A percentile compares a stretch with the other conserved stretches of the same genome.
These are phyloP conservation scores for Cercospora berteroae DNA, from an alignment of 2,329 filamentous ascomycete species.

Conservation along the genomic window DNA sequence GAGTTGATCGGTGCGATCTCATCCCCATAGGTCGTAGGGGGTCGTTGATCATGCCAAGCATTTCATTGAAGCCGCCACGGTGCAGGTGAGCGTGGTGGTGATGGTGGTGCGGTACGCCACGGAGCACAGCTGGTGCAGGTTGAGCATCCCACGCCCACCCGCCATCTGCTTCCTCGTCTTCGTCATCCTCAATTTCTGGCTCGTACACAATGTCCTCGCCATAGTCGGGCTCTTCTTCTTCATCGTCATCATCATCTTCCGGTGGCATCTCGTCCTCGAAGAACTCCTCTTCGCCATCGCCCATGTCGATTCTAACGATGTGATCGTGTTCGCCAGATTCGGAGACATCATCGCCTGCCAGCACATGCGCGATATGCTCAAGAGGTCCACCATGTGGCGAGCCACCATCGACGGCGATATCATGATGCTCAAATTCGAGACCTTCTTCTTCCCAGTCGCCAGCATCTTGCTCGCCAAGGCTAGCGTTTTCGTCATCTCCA, in stretches of 20 bases:
- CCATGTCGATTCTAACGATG: slow-evolving; percentile 41
- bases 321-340: slow-evolving; percentile 39
- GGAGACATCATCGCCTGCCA: slow-evolving; percentile 37
- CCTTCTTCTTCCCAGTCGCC: slow-evolving; percentile 47
- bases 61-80: slow-evolving; percentile 28
- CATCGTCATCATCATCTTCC: slow-evolving; percentile 51
- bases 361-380: slow-evolving; percentile 43
- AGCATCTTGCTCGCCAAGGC: slow-evolving; percentile 49
- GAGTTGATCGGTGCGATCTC: slow-evolving; percentile 36
- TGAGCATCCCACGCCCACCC: slow-evolving; percentile 31
- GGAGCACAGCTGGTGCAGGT: slow-evolving; percentile 21
- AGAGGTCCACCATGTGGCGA: slow-evolving; percentile 36
- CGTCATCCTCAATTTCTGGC: slow-evolving; percentile 46
- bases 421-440: slow-evolving; percentile 42
- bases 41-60: slow-evolving; percentile 32
- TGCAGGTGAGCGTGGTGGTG: slow-evolving; percentile 32
- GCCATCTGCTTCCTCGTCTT: slow-evolving; percentile 33
- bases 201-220: slow-evolving; percentile 63
- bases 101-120: slow-evolving; percentile 22
- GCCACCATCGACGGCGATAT: slow-evolving; percentile 49
- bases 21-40: slow-evolving; percentile 23
- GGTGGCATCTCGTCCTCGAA: slow-evolving; percentile 60
- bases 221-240: slow-evolving; percentile 66
- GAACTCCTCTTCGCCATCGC: slow-evolving; percentile 50
- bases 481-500: slow-evolving; percentile 49